Base-by-base conservation (phyloP, 169 alveolate genomes). In the Plasmodium yoelii region DNA sequence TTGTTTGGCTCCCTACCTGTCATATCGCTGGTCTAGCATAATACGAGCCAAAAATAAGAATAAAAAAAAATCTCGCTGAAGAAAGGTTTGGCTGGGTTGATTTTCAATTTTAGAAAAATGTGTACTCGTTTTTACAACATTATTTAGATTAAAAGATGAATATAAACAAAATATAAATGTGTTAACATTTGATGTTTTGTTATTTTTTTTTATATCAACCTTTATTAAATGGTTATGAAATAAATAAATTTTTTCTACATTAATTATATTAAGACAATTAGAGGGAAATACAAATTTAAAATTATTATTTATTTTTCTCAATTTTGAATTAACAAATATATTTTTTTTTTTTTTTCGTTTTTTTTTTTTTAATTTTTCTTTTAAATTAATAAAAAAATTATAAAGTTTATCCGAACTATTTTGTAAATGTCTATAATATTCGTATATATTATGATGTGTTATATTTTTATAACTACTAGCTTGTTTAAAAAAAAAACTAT, bases 201-300 rank as follows among this genome's bases (percentile, higher is more conserved):
- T 51, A 10, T 56, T 19, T 63, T 77, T 63, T 24, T 59, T 18
- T 19, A 64, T n/a, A 24, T 77, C 77, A 47, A 77, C 77, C 47
- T 42, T 26, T 24, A 77, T 64, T 69, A 77, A 6, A 64, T 77
- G 88, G 34, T 34, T 77, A 51, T 77, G 77, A 49, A 77, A 77
- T 34, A 77, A 49, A 28, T 77, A 44, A 13, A 77, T 69, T 77
- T 77, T 77, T 63, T 64, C 65, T 4, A 64, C 77, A 13, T 46
- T 18, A 26, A 77, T 12, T n/a, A 77, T 77, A 44, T 64, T 10
- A 44, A 77, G 12, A 34, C 7, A 34, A 34, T 34, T 34, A 3
- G 7, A 34, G 5, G 42, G 42, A 1, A 39, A 1, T 22, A 22
- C 42, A 63, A 49, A 63, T 39, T 47, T 49, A 56, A 77, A 44